These are phyloP conservation scores for Tremellales sp. DNA, from an alignment of 1,284 basidiomycete species.

Conservation along the genomic window DNA sequence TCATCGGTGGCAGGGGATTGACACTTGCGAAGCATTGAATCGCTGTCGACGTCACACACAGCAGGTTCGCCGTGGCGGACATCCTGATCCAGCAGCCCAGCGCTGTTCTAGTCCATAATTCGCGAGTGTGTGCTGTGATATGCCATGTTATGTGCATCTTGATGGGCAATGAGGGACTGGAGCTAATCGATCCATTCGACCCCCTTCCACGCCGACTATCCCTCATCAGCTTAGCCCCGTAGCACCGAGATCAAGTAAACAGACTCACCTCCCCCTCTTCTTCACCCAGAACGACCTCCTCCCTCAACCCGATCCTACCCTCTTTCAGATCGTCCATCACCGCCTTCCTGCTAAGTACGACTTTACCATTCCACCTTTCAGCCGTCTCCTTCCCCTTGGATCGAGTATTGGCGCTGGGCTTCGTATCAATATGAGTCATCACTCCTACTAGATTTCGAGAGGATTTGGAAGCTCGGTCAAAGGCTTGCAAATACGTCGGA, in stretches of 20 bases:
- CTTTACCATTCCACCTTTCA: neutral
- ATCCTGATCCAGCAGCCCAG: too few species aligned
- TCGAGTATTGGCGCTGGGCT: neutral
- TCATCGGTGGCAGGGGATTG: too few species aligned
- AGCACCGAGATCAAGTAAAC: neutral
- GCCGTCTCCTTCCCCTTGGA: neutral
- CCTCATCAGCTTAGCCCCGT: neutral
- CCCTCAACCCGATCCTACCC: neutral
- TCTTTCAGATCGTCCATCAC: neutral
- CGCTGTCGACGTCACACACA: too few species aligned
- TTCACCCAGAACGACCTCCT: neutral
- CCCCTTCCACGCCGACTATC: neutral
- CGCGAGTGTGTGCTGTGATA: too few species aligned
- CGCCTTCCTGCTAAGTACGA: neutral
- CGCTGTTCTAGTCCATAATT: too few species aligned
- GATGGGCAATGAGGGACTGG: too few species aligned
- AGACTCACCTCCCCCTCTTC: neutral
- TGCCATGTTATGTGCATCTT: too few species aligned
- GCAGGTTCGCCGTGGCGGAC: too few species aligned
- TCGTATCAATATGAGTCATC: neutral
- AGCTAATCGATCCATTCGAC: slow-evolving; percentile 1
- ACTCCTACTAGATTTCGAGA: too few species aligned
- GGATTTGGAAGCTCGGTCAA: neutral
- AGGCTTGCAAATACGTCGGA: neutral
- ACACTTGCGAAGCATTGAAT: too few species aligned